A percentile compares a stretch with the other conserved stretches of the same genome.
phyloP scores from a whole-genome alignment of 2,329 filamentous ascomycete species.

The Trichoderma koningiopsis region DNA sequence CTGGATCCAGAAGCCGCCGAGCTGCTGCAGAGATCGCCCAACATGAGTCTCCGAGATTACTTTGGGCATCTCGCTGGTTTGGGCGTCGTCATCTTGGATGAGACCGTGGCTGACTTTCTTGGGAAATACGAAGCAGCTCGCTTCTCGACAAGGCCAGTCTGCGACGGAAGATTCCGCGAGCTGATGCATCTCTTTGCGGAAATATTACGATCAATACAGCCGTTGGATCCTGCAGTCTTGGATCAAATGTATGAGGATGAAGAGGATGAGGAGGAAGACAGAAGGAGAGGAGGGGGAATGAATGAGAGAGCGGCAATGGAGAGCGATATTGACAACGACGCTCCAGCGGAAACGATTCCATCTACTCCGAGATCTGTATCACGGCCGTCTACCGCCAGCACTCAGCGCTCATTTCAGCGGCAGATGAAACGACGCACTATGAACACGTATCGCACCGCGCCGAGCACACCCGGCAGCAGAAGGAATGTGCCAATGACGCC shows the following conservation, averaged over 20 bases:
- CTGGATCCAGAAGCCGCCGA: conserved; percentile 70
- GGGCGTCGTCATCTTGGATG: conserved; percentile 56
- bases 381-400: conserved; percentile 37
- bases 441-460: conserved; percentile 53
- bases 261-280: conserved; percentile 31
- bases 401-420: conserved; percentile 37
- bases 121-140: conserved; percentile 79
- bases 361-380: conserved; percentile 44
- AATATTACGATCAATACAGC: conserved; percentile 74
- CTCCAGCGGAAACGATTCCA: conserved; percentile 46
- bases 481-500: conserved; percentile 41
- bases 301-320: conserved; percentile 34
- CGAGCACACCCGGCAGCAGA: conserved; percentile 54
- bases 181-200: conserved; percentile 86
- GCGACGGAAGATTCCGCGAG: conserved; percentile 69
- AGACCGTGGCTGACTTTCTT: conserved; percentile 65
- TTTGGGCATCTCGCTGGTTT: conserved; percentile 69
- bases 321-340: conserved; percentile 51
- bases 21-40: conserved; percentile 68
- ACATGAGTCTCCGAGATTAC: conserved; percentile 80
- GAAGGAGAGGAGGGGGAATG: conserved; percentile 15
- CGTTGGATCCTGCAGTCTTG: conserved; percentile 59
- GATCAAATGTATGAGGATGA: conserved; percentile 33
- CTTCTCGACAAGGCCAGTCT: conserved; percentile 72
- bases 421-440: conserved; percentile 46